A percentile compares a stretch with the other conserved stretches of the same genome.
phyloP scores from a whole-genome alignment of 257 asterid species.

The Coffea canephora region DNA sequence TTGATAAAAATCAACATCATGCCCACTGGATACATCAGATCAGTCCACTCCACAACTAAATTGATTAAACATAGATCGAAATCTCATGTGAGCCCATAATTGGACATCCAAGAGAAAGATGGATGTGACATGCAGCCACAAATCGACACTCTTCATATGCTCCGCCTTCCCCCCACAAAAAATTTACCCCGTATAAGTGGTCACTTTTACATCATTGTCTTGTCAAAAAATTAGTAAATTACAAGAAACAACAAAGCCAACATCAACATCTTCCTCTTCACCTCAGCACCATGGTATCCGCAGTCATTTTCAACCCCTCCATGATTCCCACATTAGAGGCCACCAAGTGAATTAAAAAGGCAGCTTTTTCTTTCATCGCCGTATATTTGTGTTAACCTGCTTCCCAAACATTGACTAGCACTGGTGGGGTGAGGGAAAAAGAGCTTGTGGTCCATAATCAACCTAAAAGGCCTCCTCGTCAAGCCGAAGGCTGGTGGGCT shows the following conservation, averaged over 20 bases:
- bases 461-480: not conserved
- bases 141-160: not conserved
- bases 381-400: not conserved
- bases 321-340: slow-evolving; percentile 1
- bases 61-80: not conserved
- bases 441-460: not conserved
- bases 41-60: not conserved
- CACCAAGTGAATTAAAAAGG: not conserved
- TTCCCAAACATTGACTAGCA: not conserved
- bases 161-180: not conserved
- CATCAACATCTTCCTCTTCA: not conserved
- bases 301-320: not conserved
- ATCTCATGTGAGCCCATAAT: not conserved
- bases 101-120: not conserved
- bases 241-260: not conserved
- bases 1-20: not conserved
- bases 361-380: not conserved
- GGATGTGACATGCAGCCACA: not conserved
- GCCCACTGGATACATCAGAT: not conserved
- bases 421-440: not conserved
- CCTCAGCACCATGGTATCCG: not conserved
- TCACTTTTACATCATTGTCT: slow-evolving; percentile 8
- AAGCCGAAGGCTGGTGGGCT: not conserved
- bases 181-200: not conserved
- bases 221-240: not conserved